Percentiles rank a stretch among this genome's conserved stretches.
phyloP scores from a whole-genome alignment of 2,329 filamentous ascomycete species.

The Colletotrichum sp. region DNA sequence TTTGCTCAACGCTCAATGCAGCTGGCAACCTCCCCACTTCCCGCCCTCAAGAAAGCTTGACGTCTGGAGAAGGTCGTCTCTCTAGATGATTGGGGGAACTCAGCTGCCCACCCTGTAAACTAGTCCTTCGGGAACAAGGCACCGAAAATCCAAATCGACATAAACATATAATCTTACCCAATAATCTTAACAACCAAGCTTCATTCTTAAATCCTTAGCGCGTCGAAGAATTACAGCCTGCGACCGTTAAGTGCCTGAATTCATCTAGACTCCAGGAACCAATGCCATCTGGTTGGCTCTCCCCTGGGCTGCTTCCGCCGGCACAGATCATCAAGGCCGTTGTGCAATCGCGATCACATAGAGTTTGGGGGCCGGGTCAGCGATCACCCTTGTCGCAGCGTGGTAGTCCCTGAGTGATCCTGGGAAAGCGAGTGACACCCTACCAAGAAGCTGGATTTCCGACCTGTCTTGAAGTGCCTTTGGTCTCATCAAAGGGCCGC shows the following conservation, averaged over 20 bases:
- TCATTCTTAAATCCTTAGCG: neutral
- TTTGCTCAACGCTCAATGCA: neutral
- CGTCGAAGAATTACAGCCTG: neutral
- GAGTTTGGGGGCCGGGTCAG: neutral
- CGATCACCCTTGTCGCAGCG: neutral
- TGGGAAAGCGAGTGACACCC: neutral
- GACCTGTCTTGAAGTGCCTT: constrained; percentile 1
- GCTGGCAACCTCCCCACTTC: neutral
- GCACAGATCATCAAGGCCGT: neutral
- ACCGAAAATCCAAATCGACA: neutral
- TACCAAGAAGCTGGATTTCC: neutral
- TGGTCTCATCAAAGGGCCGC: neutral
- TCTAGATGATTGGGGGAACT: neutral
- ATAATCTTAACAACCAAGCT: neutral
- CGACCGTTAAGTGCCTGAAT: neutral
- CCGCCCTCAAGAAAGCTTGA: neutral
- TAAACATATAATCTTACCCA: neutral
- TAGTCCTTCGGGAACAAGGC: neutral
- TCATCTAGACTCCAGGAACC: neutral
- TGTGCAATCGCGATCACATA: neutral
- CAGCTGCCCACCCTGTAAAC: neutral
- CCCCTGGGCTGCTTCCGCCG: neutral
- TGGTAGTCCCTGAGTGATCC: neutral
- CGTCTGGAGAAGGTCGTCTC: neutral
- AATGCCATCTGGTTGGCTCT: neutral